Evolutionary conservation across 805 yeast genomes (phyloP), one percentile per base, ranked within the genome.

Genomic region (Kluyveromyces dobzhanskii): DNA sequence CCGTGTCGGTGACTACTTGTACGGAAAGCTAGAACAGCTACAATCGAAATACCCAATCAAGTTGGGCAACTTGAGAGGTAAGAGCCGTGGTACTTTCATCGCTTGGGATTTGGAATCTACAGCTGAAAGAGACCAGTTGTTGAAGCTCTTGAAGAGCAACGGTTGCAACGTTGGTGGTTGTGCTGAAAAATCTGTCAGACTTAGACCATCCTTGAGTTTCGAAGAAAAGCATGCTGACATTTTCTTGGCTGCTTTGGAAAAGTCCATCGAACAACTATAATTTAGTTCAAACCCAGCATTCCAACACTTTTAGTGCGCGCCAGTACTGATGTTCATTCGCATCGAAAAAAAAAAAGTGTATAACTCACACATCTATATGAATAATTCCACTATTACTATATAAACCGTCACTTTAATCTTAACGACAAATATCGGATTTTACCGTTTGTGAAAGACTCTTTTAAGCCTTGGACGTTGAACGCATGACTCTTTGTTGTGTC

Each of bases 121-220:
- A 7, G 63, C 54, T 13, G 53, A 52, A 27, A 70, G 85, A 61
- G 70, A 71, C 46, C 53, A 62, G 32, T 62, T 78, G 36, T 63
- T 78, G 48, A 47, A 54, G 29, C 53, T 50, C 10, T 62, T 73
- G 54, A 74, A 75, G 51, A 51, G 60, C 17, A 65, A 65, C 30
- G 85, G 85, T 37, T 67, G 78, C 45, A 78, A 78, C 54, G 71
- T 76, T 36, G 85, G 85, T 41, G 85, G 83, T 17, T 78, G 84
- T 58, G 79, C 82, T 41, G 80, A 71, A 23, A 45, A 47, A 9
- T 59, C 77, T 21, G 70, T 78, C 32, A 70, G 85, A 62, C 68
- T 78, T 56, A 73, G 85, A 65, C 85, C 85, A 24, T 62, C 80
- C 9, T 67, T 78, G 50, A 71, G 76, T 18, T 78, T 78, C 54